A percentile compares a stretch with the other conserved stretches of the same genome.
Evolutionary conservation across 352 stramenopile species (phyloP).

Genomic region (Globisporangium canariense): DNA sequence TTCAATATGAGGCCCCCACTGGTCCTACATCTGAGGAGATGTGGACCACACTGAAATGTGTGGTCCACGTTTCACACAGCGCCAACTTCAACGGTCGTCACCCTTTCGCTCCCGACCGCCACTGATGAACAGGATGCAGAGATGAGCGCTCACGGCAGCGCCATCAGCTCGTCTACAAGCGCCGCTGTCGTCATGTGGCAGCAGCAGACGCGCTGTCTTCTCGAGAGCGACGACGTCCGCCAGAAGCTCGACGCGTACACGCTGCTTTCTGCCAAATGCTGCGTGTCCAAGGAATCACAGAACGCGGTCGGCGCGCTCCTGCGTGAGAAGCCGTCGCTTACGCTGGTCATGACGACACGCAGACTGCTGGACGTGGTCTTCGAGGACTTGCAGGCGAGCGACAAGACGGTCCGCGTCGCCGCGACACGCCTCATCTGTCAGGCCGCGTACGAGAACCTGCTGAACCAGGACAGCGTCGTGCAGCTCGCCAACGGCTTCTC

Average conservation of each 20-base stretch:
- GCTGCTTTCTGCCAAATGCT: conserved; percentile 27
- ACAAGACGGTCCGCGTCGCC: conserved; percentile 43
- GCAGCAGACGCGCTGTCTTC: conserved; percentile 7
- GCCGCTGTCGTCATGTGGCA: conserved; percentile 15
- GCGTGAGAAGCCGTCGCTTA: conserved; percentile 10
- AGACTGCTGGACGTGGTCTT: conserved; percentile 25
- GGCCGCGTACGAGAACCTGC: conserved; percentile 45
- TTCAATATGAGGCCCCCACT: no score
- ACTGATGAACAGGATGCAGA: conserved; percentile 6
- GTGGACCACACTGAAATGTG: no score
- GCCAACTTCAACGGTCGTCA: no score
- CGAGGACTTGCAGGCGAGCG: conserved; percentile 30
- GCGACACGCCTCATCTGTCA: conserved; percentile 47
- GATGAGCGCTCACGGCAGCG: not conserved
- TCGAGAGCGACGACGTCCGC: conserved; percentile 26
- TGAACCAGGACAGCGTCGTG: conserved; percentile 33
- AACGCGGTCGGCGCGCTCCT: conserved; percentile 42
- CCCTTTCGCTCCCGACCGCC: not conserved
- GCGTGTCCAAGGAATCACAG: conserved; percentile 39
- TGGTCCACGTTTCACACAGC: no score
- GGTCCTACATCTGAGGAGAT: no score
- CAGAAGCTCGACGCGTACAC: conserved; percentile 33
- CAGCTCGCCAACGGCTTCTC: conserved; percentile 30
- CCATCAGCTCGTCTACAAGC: not conserved
- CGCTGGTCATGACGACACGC: not conserved